Conservation (phyloP, 139 green algal species). For the Picochlorum sp. region DNA sequence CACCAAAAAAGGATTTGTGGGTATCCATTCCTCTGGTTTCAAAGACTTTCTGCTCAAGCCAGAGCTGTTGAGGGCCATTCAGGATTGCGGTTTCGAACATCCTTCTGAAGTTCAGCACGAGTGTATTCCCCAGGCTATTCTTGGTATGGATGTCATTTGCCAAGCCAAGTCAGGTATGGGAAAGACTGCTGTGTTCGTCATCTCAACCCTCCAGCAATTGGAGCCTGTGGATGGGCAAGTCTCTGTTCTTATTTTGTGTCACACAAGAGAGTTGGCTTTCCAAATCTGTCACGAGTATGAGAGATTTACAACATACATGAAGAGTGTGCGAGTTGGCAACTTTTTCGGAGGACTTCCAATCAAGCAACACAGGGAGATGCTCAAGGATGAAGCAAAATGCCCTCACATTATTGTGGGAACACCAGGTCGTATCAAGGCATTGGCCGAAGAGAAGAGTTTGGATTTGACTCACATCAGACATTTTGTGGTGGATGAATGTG, state of each 20-base stretch:
- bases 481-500: constrained; percentile 99
- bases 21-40: constrained; percentile 94
- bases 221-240: constrained; percentile 64
- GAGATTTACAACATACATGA: constrained; percentile 82
- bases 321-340: constrained; percentile 77
- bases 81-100: constrained; percentile 98
- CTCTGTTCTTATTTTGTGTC: constrained; percentile 83
- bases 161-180: constrained; percentile 99
- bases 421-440: constrained; percentile 89
- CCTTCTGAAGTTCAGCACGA: constrained; percentile 99
- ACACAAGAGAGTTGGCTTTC: constrained; percentile 98
- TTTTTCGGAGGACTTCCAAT: constrained; percentile 92
- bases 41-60: constrained; percentile 96
- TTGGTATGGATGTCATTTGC: constrained; percentile 97
- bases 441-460: constrained; percentile 70
- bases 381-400: constrained; percentile 69
- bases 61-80: constrained; percentile 89
- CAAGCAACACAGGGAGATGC: constrained; percentile 66
- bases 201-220: constrained; percentile 96
- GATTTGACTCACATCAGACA: constrained; percentile 80
- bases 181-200: constrained; percentile 99
- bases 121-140: constrained; percentile 96
- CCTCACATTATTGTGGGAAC: constrained; percentile 94
- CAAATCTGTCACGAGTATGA: constrained; percentile 99
- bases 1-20: constrained; percentile 89